Percentiles rank a stretch among this genome's conserved stretches.
Conservation (phyloP, 768 basidiomycete genomes). For the Pulveroboletus ravenelii region DNA sequence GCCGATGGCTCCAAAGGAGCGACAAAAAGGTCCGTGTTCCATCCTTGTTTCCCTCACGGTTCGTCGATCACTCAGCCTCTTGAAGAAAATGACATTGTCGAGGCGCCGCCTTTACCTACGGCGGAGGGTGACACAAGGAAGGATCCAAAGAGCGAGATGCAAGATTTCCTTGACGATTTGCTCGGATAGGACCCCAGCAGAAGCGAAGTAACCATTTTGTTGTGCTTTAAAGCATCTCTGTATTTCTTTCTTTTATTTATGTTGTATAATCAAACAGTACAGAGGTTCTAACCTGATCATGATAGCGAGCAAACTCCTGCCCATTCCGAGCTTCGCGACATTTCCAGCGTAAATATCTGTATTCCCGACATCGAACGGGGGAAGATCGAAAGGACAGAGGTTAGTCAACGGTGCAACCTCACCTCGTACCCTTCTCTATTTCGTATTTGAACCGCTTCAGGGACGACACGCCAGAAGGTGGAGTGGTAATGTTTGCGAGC, state of each 20-base stretch:
- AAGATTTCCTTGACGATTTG: constrained; percentile 69
- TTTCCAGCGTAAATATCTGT: neutral
- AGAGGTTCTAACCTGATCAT: neutral
- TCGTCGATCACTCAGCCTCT: neutral
- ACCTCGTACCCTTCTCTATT: too few species aligned
- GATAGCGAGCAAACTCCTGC: neutral
- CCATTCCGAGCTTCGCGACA: neutral
- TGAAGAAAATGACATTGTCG: constrained; percentile 33
- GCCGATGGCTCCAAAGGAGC: constrained; percentile 32
- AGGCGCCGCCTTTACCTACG: constrained; percentile 53
- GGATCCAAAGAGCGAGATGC: constrained; percentile 53
- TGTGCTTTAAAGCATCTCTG: neutral
- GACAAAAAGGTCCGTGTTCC: constrained; percentile 35
- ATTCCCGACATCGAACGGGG: neutral
- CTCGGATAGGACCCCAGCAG: constrained; percentile 33
- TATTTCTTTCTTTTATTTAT: neutral
- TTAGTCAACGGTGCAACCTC: neutral
- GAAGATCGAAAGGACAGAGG: neutral
- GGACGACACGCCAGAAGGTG: constrained; percentile 31
- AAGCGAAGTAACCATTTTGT: neutral
- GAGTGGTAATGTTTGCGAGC: constrained; percentile 49
- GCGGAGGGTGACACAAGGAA: constrained; percentile 29
- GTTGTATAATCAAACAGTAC: neutral
- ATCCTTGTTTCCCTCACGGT: neutral
- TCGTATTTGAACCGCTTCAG: too few species aligned